Percentiles rank a stretch among this genome's conserved stretches.
Conservation (phyloP, 345 rosid species). For the Brassica cretica region DNA sequence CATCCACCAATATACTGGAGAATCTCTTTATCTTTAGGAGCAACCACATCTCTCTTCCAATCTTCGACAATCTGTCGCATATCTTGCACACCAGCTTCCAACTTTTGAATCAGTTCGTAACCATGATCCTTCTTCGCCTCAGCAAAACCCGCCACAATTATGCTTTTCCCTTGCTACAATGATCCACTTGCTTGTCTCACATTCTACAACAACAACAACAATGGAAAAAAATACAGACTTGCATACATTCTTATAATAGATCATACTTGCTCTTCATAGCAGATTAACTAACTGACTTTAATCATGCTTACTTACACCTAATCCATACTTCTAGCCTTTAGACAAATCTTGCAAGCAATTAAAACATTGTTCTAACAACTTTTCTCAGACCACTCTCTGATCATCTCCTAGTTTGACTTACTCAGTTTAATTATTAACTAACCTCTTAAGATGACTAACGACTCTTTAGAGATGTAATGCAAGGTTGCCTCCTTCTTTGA, state of each 20-base stretch:
- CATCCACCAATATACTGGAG: constrained; percentile 85
- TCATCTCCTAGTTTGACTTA: neutral
- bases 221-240: neutral
- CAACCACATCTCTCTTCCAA: constrained; percentile 85
- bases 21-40: constrained; percentile 81
- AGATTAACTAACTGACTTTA: too few species aligned
- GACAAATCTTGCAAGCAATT: neutral
- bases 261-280: too few species aligned
- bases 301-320: too few species aligned
- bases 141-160: constrained; percentile 73
- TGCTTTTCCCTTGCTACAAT: constrained; percentile 68
- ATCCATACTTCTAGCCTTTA: too few species aligned
- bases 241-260: too few species aligned
- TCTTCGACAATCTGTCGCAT: constrained; percentile 79
- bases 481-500: neutral
- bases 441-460: neutral
- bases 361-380: neutral
- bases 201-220: constrained; percentile 50
- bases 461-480: neutral
- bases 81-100: constrained; percentile 84
- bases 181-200: constrained; percentile 73
- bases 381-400: neutral
- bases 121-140: constrained; percentile 87
- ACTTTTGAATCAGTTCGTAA: constrained; percentile 65
- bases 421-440: neutral